phyloP scores from a whole-genome alignment of 108 stramenopile genomes.

The Epipyxis sp. region DNA sequence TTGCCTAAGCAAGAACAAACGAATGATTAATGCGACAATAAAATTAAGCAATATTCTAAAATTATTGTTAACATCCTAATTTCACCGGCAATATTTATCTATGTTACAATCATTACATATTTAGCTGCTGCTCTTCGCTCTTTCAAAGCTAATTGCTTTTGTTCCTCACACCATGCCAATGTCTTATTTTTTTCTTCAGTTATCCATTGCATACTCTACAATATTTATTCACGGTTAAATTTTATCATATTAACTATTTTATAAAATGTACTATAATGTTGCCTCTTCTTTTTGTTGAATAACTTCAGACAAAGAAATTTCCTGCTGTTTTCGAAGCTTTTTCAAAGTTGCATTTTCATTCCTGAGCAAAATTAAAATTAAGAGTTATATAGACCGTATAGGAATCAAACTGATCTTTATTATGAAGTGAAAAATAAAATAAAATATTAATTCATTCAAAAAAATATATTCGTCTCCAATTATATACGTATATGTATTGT shows the following conservation, averaged over 20 bases:
- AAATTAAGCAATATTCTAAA: too few relatives aligned
- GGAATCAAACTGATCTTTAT: too few relatives aligned
- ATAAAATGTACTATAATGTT: not conserved
- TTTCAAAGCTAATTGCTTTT: not conserved
- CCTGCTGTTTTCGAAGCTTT: constrained; percentile 11
- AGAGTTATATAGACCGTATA: not conserved
- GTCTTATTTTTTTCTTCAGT: not conserved
- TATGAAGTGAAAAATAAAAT: too few relatives aligned
- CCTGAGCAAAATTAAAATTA: not conserved
- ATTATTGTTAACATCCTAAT: too few relatives aligned
- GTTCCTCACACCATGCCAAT: constrained; percentile 19
- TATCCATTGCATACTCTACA: too few relatives aligned
- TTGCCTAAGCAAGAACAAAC: too few relatives aligned
- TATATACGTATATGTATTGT: not conserved
- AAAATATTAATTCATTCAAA: too few relatives aligned
- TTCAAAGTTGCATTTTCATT: constrained; percentile 1
- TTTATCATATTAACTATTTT: too few relatives aligned
- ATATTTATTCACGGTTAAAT: too few relatives aligned
- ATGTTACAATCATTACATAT: too few relatives aligned
- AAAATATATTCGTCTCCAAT: not conserved
- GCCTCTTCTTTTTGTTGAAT: constrained; percentile 18
- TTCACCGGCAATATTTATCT: too few relatives aligned
- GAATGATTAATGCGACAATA: too few relatives aligned
- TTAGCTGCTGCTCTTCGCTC: constrained; percentile 16
- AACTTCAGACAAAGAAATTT: not conserved